Conservation (phyloP, 148 eudicot species). For the Vaccinium vitisidaea region DNA sequence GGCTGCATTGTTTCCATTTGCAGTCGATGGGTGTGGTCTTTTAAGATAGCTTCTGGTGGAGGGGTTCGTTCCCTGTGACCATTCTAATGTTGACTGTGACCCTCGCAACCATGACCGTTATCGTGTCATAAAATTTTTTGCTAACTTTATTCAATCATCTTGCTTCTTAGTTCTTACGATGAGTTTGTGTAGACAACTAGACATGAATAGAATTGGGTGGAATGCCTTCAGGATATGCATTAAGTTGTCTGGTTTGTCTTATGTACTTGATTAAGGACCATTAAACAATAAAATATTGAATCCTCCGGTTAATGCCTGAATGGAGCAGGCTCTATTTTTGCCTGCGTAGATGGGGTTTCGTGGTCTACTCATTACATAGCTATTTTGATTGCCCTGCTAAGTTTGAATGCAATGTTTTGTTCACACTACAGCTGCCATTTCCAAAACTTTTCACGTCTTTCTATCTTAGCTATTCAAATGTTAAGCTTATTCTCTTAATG, state of each 20-base stretch:
- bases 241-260: not conserved
- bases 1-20: not conserved
- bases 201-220: not conserved
- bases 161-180: not conserved
- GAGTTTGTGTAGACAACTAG: not conserved
- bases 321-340: not conserved
- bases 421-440: not conserved
- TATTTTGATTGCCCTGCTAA: not conserved
- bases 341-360: no score
- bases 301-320: not conserved
- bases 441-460: not conserved
- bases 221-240: not conserved
- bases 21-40: not conserved
- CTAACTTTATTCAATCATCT: not conserved
- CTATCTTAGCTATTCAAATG: no score
- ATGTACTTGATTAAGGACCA: not conserved
- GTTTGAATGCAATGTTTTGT: not conserved
- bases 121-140: no score
- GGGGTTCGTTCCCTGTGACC: not conserved
- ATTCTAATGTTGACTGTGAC: not conserved
- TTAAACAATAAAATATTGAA: not conserved
- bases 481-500: not conserved
- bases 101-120: not conserved
- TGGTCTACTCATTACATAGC: not conserved
- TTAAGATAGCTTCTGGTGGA: not conserved